Evolutionary conservation across 495 filamentous ascomycete genomes (phyloP).

Genomic region (Xylona heveae): DNA sequence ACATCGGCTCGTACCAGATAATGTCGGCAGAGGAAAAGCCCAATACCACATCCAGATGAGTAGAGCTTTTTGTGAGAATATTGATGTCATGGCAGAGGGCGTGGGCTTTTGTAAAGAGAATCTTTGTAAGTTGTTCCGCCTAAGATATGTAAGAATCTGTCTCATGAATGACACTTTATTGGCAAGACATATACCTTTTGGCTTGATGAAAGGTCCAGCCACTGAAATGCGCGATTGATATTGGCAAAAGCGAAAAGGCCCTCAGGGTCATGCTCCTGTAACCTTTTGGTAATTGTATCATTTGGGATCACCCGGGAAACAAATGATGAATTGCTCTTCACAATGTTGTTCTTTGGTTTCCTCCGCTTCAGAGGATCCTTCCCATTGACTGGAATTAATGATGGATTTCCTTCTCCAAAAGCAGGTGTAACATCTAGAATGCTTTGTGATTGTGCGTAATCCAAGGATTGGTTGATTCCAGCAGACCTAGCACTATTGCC

Average conservation of each 20-base stretch:
- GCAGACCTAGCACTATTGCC: too few relatives aligned
- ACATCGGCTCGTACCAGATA: constrained; percentile 96
- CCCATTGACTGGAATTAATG: constrained; percentile 32
- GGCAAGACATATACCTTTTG: constrained; percentile 22
- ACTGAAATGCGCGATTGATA: constrained; percentile 81
- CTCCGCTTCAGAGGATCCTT: constrained; percentile 61
- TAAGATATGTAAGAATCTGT: constrained; percentile 17
- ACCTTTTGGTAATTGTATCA: constrained; percentile 53
- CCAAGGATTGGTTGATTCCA: too few relatives aligned
- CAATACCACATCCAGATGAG: constrained; percentile 79
- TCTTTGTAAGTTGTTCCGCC: constrained; percentile 79
- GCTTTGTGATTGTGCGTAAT: too few relatives aligned
- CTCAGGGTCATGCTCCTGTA: constrained; percentile 56
- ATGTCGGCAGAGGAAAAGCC: constrained; percentile 92
- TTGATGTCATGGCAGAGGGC: constrained; percentile 92
- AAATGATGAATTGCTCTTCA: constrained; percentile 95
- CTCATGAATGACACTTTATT: not conserved
- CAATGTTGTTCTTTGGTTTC: constrained; percentile 93
- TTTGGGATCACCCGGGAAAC: constrained; percentile 88
- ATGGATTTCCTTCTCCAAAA: constrained; percentile 76
- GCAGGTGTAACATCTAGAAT: constrained; percentile 31
- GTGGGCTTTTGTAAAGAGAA: constrained; percentile 89
- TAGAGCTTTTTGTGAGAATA: constrained; percentile 48
- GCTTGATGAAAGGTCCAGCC: constrained; percentile 45
- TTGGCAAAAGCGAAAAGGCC: constrained; percentile 85